Evolutionary conservation across 805 yeast genomes (phyloP), one percentile per base, ranked within the genome.

Genomic region (Hagleromyces aurorensis): DNA sequence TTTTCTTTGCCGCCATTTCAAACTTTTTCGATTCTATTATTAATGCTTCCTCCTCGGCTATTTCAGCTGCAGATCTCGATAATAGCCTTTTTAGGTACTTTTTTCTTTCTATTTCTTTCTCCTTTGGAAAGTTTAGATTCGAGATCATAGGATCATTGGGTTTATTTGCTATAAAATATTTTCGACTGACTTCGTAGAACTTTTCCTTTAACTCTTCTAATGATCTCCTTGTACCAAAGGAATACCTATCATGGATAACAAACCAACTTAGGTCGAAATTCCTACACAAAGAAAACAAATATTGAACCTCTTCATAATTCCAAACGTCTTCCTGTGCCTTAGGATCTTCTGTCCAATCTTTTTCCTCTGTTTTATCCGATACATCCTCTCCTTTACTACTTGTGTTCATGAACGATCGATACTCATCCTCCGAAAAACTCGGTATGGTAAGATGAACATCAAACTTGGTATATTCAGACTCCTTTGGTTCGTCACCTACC

Each of bases 41-140:
- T 28, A 91, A 64, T 0, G 94, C 85, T 54, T 91, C 97, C 52
- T 91, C 99, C 60, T 91, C 98, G 0, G 97, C 97, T 25, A 91
- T 83, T 52, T 91, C 98, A 0, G 96, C 94, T 1, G 98, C 96
- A 3, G 89, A 75, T 43, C 99, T 65, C 20, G 75, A 75, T 23
- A 89, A 64, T 21, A 91, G 61, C 37, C 83, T 72, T 44, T 77
- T 78, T 25, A 91, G 59, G 50, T 89, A 89, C 29, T 71, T 71
- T 45, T 91, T 91, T 38, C 98, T 70, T 43, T 78, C 84, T 13
- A 69, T 37, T 53, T 91, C 98, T 41, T 72, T 75, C 5, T 69
- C 67, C 43, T 75, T 78, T 21, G 83, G 75, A 51, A 69, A 91
- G 13, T 75, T 67, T 47, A 91, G 65, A 17, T 78, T 77, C 12